A percentile compares a stretch with the other conserved stretches of the same genome.
phyloP scores from a whole-genome alignment of 2,329 filamentous ascomycete species.

The Aureobasidium melanogenum region DNA sequence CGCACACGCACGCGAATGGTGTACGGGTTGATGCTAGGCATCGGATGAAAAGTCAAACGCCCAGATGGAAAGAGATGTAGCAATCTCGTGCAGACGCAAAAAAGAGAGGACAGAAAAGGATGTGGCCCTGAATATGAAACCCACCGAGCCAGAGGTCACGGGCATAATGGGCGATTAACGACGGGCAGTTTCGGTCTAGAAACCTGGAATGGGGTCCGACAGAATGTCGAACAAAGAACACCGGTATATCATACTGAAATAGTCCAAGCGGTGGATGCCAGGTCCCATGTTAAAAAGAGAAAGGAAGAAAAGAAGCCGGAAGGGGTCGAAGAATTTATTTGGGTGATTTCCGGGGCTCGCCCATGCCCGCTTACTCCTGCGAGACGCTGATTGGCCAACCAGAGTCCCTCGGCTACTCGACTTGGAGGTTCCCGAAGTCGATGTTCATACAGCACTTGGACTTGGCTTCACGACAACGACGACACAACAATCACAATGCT shows the following conservation, averaged over 20 bases:
- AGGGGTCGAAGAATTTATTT: slow-evolving; percentile 5
- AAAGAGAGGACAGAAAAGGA: slow-evolving; percentile 11
- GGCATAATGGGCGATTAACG: slow-evolving; percentile 44
- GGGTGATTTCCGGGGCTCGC: too few relatives aligned
- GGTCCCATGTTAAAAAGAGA: slow-evolving; percentile 19
- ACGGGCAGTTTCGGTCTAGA: slow-evolving; percentile 39
- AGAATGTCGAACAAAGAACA: slow-evolving; percentile 20
- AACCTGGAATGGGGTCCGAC: slow-evolving; percentile 25
- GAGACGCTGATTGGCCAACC: too few relatives aligned
- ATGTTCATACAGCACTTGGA: neutral
- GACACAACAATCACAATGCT: slow-evolving; percentile 29
- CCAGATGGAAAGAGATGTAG: too few relatives aligned
- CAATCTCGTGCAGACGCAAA: neutral
- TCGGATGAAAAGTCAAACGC: too few relatives aligned
- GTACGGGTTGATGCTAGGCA: too few relatives aligned
- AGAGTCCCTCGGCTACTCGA: neutral
- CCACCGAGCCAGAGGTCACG: slow-evolving; percentile 32
- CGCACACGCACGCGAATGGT: too few relatives aligned
- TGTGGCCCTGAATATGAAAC: slow-evolving; percentile 48
- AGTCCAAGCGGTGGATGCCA: slow-evolving; percentile 24
- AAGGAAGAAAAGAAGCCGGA: slow-evolving; percentile 14
- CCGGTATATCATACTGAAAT: slow-evolving; percentile 21
- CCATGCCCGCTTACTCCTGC: too few relatives aligned
- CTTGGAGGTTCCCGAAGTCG: neutral
- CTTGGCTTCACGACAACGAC: neutral